Conservation (phyloP, 805 yeast genomes). For the Pichia membranifaciens region DNA sequence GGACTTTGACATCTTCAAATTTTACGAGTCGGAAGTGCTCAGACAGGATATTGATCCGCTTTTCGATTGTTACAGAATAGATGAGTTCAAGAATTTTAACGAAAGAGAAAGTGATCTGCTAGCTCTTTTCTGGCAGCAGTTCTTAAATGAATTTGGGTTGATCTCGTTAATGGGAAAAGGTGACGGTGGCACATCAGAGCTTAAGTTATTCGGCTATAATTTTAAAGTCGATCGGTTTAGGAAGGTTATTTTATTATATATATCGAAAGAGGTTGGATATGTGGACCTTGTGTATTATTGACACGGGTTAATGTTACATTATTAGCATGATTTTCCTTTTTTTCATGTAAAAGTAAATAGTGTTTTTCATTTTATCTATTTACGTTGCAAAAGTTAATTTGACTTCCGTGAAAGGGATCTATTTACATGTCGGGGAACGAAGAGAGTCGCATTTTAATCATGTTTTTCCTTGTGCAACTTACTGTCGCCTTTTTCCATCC, state of each 20-base stretch:
- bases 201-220: conserved; percentile 26
- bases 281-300: conserved; percentile 20
- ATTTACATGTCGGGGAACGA: background rate
- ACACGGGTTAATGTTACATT: background rate
- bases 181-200: conserved; percentile 2
- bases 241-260: conserved; percentile 20
- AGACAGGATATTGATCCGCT: conserved; percentile 18
- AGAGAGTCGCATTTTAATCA: background rate
- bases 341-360: background rate
- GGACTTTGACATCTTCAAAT: conserved; percentile 16
- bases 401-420: too few relatives aligned
- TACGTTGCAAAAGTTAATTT: too few relatives aligned
- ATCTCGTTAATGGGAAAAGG: conserved; percentile 5
- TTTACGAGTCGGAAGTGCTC: conserved; percentile 18
- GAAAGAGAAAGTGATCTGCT: conserved; percentile 16
- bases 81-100: conserved; percentile 19
- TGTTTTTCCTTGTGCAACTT: background rate
- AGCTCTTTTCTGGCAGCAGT: conserved; percentile 23
- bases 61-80: conserved; percentile 16
- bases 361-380: background rate
- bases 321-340: background rate
- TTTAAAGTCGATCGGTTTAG: conserved; percentile 17
- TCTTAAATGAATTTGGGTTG: conserved; percentile 16
- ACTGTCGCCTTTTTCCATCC: background rate
- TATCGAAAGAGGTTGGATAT: conserved; percentile 19